These are phyloP conservation scores for Lactarius vividus DNA, from an alignment of 768 basidiomycete species.

Conservation along the genomic window DNA sequence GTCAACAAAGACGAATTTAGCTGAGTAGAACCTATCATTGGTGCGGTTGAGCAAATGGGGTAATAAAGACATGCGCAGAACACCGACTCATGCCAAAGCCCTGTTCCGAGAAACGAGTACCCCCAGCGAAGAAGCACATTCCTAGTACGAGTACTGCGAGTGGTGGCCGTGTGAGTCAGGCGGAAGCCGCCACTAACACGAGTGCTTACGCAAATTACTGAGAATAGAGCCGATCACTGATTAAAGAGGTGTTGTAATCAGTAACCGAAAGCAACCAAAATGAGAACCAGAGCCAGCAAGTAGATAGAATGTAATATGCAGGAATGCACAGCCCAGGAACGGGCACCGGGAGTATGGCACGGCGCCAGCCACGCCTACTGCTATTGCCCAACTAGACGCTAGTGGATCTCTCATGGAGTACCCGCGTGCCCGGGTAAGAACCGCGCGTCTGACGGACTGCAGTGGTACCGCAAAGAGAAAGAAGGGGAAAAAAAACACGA, in stretches of 20 bases:
- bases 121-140: constrained; percentile 90
- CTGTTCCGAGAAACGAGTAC: constrained; percentile 73
- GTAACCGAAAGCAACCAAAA: neutral
- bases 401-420: neutral
- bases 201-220: constrained; percentile 41
- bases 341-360: neutral
- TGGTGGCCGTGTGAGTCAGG: constrained; percentile 12
- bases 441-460: neutral
- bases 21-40: constrained; percentile 53
- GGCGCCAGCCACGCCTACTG: too few species aligned
- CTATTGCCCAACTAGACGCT: neutral
- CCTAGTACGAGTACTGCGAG: constrained; percentile 71
- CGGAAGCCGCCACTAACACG: neutral
- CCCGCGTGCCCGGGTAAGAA: neutral
- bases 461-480: neutral
- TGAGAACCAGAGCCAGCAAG: neutral
- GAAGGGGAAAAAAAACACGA: neutral
- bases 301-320: neutral
- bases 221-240: constrained; percentile 47
- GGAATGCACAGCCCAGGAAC: neutral
- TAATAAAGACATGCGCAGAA: constrained; percentile 1
- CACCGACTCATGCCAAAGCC: constrained; percentile 69
- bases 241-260: neutral
- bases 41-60: neutral
- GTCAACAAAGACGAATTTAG: constrained; percentile 73